A percentile compares a stretch with the other conserved stretches of the same genome.
Evolutionary conservation across 1,284 basidiomycete species (phyloP).

Genomic region (Tylopilus sp.): DNA sequence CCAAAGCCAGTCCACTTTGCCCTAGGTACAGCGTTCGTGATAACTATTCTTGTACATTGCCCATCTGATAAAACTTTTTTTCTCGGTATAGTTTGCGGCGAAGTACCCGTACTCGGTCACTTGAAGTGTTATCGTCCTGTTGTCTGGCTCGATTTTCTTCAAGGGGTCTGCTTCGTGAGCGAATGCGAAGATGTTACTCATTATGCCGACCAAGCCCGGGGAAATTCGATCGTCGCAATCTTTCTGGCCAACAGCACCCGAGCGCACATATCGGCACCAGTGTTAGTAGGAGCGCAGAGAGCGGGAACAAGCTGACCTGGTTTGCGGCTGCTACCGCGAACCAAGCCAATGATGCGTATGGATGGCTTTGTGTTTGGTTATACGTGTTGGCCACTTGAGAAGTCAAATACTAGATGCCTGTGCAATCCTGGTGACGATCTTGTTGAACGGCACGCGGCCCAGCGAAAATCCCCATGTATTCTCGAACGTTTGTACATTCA

Average conservation of each 20-base stretch:
- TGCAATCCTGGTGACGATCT: constrained; percentile 6
- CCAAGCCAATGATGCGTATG: no score
- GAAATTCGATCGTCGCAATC: constrained; percentile 2
- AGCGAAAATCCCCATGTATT: background rate
- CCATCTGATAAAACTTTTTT: no score
- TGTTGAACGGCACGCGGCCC: background rate
- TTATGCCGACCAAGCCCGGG: background rate
- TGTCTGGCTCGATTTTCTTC: constrained; percentile 1
- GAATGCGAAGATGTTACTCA: constrained; percentile 8
- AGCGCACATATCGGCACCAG: background rate
- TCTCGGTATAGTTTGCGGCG: no score
- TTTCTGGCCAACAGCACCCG: constrained; percentile 10
- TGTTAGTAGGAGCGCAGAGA: no score
- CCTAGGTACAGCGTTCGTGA: no score
- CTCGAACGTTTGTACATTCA: background rate
- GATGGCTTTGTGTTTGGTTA: background rate
- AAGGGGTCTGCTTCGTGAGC: constrained; percentile 5
- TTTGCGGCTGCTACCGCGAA: constrained; percentile 3
- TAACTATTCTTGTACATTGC: no score
- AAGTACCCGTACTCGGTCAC: constrained; percentile 14
- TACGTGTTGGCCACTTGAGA: background rate
- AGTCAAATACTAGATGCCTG: background rate
- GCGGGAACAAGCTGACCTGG: background rate
- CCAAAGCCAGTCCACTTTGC: no score
- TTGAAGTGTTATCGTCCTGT: background rate